Percentiles rank a stretch among this genome's conserved stretches.
phyloP scores from a whole-genome alignment of 2,329 filamentous ascomycete species.

The Ophiostoma perfectum region DNA sequence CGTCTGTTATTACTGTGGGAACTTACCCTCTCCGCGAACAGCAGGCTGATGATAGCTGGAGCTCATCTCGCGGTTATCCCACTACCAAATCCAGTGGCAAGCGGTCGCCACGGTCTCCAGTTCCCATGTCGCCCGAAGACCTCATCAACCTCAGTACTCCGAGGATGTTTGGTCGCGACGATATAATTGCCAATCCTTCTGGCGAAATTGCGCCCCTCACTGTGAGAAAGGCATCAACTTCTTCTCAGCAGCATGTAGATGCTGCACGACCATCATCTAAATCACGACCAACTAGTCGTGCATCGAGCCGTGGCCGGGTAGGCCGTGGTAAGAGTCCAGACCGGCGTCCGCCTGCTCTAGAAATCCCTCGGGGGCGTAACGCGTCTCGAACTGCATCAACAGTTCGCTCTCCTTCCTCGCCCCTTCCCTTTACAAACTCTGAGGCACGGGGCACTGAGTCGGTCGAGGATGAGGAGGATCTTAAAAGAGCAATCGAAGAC shows the following conservation, averaged over 20 bases:
- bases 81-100: constrained; percentile 61
- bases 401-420: constrained; percentile 70
- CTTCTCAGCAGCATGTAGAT: constrained; percentile 24
- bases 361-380: constrained; percentile 56
- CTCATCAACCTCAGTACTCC: constrained; percentile 57
- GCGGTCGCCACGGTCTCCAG: constrained; percentile 82
- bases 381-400: constrained; percentile 53
- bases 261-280: constrained; percentile 33
- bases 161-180: constrained; percentile 31
- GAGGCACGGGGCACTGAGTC: constrained; percentile 50
- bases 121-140: constrained; percentile 93
- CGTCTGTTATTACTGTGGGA: constrained; percentile 38
- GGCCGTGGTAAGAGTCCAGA: constrained; percentile 44
- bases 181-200: constrained; percentile 19
- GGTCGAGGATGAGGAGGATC: constrained; percentile 59
- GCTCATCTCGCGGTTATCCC: constrained; percentile 55
- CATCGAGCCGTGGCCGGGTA: constrained; percentile 44
- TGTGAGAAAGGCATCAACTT: constrained; percentile 15
- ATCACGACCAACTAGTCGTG: constrained; percentile 39
- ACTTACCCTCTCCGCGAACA: constrained; percentile 45
- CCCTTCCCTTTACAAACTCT: constrained; percentile 65
- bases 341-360: constrained; percentile 39
- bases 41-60: constrained; percentile 61
- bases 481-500: constrained; percentile 47
- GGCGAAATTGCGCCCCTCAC: constrained; percentile 6